phyloP scores from a whole-genome alignment of 208 protist genomes.

The Leishmania amazonensis region DNA sequence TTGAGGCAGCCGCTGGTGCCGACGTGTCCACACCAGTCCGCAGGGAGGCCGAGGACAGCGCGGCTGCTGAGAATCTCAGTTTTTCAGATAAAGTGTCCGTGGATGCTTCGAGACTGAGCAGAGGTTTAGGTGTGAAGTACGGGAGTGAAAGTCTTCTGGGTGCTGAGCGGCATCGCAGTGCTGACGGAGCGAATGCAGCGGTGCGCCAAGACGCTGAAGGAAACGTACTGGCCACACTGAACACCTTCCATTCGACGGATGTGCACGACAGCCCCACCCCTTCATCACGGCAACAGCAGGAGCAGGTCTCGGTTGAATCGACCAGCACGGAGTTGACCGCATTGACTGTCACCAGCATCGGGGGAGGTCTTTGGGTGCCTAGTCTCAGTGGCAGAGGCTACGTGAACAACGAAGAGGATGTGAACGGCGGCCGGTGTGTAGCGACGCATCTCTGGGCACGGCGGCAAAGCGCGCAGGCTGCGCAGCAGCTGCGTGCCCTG shows the following conservation, averaged over 20 bases:
- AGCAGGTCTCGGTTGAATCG: background rate
- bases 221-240: background rate
- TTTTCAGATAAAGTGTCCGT: background rate
- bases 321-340: background rate
- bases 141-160: background rate
- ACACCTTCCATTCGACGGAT: background rate
- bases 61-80: background rate
- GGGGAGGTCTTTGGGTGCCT: background rate
- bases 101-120: background rate
- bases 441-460: slow-evolving; percentile 19
- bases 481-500: background rate
- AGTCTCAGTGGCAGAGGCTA: background rate
- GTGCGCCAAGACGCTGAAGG: background rate
- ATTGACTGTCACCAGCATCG: background rate
- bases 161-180: background rate
- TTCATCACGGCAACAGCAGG: background rate
- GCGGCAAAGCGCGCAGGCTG: background rate
- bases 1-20: background rate
- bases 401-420: slow-evolving; percentile 1
- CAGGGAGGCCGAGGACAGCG: slow-evolving; percentile 4
- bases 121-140: background rate
- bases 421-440: slow-evolving; percentile 9
- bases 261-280: background rate
- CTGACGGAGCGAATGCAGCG: background rate
- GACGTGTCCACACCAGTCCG: background rate